A percentile compares a stretch with the other conserved stretches of the same genome.
Evolutionary conservation across 2,329 filamentous ascomycete genomes (phyloP).

Genomic region (Fusarium nurragi): DNA sequence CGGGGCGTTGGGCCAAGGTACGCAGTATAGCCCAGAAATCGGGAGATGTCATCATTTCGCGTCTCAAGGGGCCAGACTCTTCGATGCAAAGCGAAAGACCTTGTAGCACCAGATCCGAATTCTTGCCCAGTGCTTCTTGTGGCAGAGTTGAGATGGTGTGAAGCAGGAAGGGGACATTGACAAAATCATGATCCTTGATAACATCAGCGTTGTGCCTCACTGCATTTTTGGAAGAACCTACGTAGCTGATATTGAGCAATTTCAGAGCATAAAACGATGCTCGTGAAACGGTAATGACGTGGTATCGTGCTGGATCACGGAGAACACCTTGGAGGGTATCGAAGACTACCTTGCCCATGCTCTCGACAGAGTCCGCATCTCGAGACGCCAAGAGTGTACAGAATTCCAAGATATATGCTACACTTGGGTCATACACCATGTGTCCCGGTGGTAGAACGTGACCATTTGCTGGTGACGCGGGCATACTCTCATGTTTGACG

Average conservation of each 20-base stretch:
- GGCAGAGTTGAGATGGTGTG: constrained; percentile 91
- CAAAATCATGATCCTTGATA: constrained; percentile 82
- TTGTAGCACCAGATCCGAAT: constrained; percentile 78
- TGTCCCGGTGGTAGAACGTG: constrained; percentile 47
- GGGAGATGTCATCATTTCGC: constrained; percentile 93
- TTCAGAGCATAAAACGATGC: constrained; percentile 87
- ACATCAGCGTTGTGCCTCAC: constrained; percentile 31
- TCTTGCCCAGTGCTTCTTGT: constrained; percentile 78
- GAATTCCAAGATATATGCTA: constrained; percentile 92
- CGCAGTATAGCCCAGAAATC: constrained; percentile 96
- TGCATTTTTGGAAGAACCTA: constrained; percentile 58
- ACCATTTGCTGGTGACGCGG: constrained; percentile 68
- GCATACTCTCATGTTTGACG: constrained; percentile 85
- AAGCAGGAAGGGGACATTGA: constrained; percentile 89
- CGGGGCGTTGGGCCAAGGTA: constrained; percentile 72
- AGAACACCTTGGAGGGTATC: constrained; percentile 83
- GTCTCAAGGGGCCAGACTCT: constrained; percentile 79
- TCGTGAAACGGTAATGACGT: constrained; percentile 84
- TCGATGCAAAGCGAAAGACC: constrained; percentile 84
- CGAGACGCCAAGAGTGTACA: constrained; percentile 83
- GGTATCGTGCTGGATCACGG: constrained; percentile 79
- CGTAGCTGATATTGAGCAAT: constrained; percentile 84
- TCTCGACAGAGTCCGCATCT: constrained; percentile 75
- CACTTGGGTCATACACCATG: constrained; percentile 81
- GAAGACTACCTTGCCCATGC: constrained; percentile 81